phyloP scores from a whole-genome alignment of 2,329 filamentous ascomycete species.

The Fusarium goolgardi region DNA sequence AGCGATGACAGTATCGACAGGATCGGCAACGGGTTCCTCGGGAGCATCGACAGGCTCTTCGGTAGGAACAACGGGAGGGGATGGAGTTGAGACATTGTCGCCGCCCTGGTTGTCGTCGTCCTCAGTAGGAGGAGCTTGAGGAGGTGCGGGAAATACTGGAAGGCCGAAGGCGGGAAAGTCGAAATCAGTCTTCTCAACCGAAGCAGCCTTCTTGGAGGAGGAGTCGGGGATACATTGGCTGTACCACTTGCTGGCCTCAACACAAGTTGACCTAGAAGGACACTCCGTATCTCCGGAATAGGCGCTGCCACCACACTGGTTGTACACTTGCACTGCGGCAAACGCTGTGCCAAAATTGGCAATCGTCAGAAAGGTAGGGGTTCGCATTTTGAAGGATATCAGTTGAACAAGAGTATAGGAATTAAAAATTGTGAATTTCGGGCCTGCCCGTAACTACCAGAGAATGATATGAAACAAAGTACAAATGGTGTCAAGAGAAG shows the following conservation, averaged over 20 bases:
- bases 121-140: background rate
- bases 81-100: background rate
- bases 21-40: background rate
- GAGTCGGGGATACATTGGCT: conserved; percentile 36
- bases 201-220: background rate
- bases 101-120: conserved; percentile 1
- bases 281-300: conserved; percentile 35
- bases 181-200: conserved; percentile 11
- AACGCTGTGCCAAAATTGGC: conserved; percentile 38
- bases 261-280: conserved; percentile 31
- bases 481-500: conserved; percentile 15
- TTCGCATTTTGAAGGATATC: conserved; percentile 28
- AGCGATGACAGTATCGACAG: background rate
- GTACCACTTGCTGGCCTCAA: conserved; percentile 37
- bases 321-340: conserved; percentile 34
- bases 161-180: conserved; percentile 1
- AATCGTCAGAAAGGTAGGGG: conserved; percentile 30
- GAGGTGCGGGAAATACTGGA: background rate
- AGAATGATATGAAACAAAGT: conserved; percentile 25
- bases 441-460: conserved; percentile 29
- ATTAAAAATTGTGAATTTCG: conserved; percentile 22
- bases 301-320: conserved; percentile 33
- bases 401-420: conserved; percentile 10
- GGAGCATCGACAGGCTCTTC: conserved; percentile 3
- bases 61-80: background rate